Percentiles rank a stretch among this genome's conserved stretches.
Evolutionary conservation across 345 rosid species (phyloP).

Genomic region (Acer negundo): DNA sequence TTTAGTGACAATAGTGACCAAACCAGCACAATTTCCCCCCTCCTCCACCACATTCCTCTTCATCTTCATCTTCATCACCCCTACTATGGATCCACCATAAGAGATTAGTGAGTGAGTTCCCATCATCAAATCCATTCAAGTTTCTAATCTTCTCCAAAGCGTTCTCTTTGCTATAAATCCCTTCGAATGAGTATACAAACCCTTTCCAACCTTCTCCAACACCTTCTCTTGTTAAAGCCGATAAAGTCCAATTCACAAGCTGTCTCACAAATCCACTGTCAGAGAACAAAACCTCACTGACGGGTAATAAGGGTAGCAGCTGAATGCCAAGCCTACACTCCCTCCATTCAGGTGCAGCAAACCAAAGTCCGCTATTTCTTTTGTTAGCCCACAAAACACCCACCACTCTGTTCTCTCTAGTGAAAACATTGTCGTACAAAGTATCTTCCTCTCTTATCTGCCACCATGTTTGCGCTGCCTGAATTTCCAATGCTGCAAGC

Average conservation of each 20-base stretch:
- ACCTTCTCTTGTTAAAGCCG: conserved; percentile 63
- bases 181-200: conserved; percentile 79
- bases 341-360: conserved; percentile 75
- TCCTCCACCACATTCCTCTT: conserved; percentile 35
- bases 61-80: conserved; percentile 40
- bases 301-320: conserved; percentile 66
- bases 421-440: conserved; percentile 62
- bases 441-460: conserved; percentile 69
- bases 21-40: conserved; percentile 74
- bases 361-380: conserved; percentile 92
- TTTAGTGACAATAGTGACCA: conserved; percentile 66
- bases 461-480: conserved; percentile 93
- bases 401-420: conserved; percentile 70
- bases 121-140: conserved; percentile 67
- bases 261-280: conserved; percentile 53
- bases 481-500: conserved; percentile 77
- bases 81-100: conserved; percentile 95
- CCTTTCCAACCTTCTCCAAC: conserved; percentile 98
- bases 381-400: conserved; percentile 91
- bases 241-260: conserved; percentile 83
- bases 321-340: conserved; percentile 94
- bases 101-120: conserved; percentile 75
- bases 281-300: conserved; percentile 72
- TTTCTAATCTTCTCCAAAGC: conserved; percentile 63
- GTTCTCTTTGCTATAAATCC: conserved; percentile 56